Conservation (phyloP, 169 alveolate species). For the Cystoisospora suis region DNA sequence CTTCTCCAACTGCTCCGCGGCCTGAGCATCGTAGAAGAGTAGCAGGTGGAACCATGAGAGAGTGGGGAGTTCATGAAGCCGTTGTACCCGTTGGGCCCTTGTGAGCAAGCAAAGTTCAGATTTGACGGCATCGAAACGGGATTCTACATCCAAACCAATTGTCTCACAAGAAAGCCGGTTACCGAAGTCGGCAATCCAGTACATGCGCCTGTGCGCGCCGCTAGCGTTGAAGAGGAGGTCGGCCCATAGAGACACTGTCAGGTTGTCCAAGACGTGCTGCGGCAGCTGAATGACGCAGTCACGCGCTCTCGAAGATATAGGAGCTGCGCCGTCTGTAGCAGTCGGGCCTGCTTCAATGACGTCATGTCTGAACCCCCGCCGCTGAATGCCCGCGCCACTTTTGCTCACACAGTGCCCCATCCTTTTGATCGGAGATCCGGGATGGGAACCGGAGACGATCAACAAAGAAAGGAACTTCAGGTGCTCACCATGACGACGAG, state of each 20-base stretch:
- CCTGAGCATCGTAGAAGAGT: not conserved
- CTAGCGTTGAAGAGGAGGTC: slow-evolving; percentile 18
- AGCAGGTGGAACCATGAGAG: slow-evolving; percentile 23
- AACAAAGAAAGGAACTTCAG: too few species aligned
- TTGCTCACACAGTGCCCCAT: too few species aligned
- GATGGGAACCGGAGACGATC: too few species aligned
- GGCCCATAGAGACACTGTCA: slow-evolving; percentile 2
- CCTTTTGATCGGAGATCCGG: too few species aligned
- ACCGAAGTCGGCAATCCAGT: not conserved
- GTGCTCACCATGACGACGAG: too few species aligned
- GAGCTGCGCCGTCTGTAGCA: not conserved
- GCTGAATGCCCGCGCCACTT: not conserved
- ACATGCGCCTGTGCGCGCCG: slow-evolving; percentile 6
- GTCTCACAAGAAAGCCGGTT: not conserved
- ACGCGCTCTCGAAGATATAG: not conserved
- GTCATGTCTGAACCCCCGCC: not conserved
- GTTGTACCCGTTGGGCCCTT: not conserved
- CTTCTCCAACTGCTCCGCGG: not conserved
- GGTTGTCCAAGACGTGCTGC: not conserved
- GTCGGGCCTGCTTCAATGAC: not conserved
- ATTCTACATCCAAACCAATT: not conserved
- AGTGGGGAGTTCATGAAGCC: slow-evolving; percentile 15
- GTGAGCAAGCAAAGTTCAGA: not conserved
- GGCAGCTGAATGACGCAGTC: not conserved
- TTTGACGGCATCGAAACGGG: not conserved